phyloP scores from a whole-genome alignment of 345 rosid species.

The Zanthoxylum bungeanum region DNA sequence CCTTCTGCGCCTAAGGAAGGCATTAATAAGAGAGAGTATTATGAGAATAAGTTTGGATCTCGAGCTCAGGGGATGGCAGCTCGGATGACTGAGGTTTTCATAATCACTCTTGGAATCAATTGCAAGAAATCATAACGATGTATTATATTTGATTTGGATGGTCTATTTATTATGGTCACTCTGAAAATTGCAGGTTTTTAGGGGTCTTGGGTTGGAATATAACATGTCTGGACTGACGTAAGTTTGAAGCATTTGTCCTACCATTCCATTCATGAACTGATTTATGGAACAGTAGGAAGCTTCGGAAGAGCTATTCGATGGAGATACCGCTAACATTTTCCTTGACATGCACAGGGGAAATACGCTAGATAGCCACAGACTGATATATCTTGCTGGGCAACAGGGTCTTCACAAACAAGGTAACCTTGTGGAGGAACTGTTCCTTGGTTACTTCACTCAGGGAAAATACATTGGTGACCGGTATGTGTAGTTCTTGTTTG shows the following conservation, averaged over 20 bases:
- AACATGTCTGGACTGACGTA: constrained; percentile 84
- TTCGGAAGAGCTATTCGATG: not conserved
- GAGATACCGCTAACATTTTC: constrained; percentile 9
- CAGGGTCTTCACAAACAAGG: constrained; percentile 67
- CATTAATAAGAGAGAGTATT: constrained; percentile 61
- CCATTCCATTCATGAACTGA: not conserved
- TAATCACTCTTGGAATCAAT: constrained; percentile 5
- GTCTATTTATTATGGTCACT: not conserved
- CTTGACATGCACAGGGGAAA: constrained; percentile 51
- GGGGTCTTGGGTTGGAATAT: constrained; percentile 69
- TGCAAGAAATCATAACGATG: not conserved
- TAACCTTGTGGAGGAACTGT: constrained; percentile 72
- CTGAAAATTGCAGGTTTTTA: constrained; percentile 53
- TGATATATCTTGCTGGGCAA: constrained; percentile 64
- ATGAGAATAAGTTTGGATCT: constrained; percentile 60
- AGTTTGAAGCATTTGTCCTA: constrained; percentile 22
- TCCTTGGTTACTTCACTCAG: constrained; percentile 83
- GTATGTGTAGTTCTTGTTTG: constrained; percentile 27
- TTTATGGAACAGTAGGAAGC: constrained; percentile 1
- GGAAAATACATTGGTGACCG: constrained; percentile 81
- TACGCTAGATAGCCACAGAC: constrained; percentile 86
- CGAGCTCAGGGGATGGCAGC: constrained; percentile 43
- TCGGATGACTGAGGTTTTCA: constrained; percentile 62
- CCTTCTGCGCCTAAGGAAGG: constrained; percentile 92
- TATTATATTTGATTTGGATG: constrained; percentile 4